Conservation (phyloP, 371 early-diverging fungal genomes). For the Mortierella sp. region DNA sequence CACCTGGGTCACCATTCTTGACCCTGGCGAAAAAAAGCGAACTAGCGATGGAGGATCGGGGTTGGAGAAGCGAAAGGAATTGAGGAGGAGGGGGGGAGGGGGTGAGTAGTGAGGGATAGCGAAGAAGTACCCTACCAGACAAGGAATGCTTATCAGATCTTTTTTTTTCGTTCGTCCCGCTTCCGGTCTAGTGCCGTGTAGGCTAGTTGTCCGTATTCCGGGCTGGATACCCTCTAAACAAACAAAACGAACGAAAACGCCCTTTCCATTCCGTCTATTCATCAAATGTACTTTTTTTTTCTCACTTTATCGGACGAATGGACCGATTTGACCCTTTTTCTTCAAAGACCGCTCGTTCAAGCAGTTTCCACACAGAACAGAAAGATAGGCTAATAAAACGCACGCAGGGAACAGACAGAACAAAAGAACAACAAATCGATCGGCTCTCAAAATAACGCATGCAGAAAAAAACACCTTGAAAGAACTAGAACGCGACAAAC, state of each 20-base stretch:
- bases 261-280: neutral
- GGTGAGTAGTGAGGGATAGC: neutral
- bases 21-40: neutral
- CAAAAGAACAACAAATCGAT: neutral
- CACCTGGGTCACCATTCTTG: too few species aligned
- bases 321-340: neutral
- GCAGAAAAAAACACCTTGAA: neutral
- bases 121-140: neutral
- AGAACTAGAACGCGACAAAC: neutral
- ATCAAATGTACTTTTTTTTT: neutral
- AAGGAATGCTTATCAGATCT: slow-evolving; percentile 3
- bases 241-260: neutral
- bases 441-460: neutral
- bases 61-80: neutral
- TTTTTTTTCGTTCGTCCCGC: neutral
- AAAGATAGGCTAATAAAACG: neutral
- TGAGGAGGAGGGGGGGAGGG: neutral
- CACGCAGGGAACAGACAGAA: neutral
- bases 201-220: neutral
- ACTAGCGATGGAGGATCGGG: neutral
- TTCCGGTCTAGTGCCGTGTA: neutral
- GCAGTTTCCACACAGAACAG: neutral
- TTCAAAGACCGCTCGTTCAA: slow-evolving; percentile 8
- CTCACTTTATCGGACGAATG: neutral
- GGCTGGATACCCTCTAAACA: neutral